Evolutionary conservation across 2,329 filamentous ascomycete genomes (phyloP).

Genomic region (Macrophomina pseudophaseolina): DNA sequence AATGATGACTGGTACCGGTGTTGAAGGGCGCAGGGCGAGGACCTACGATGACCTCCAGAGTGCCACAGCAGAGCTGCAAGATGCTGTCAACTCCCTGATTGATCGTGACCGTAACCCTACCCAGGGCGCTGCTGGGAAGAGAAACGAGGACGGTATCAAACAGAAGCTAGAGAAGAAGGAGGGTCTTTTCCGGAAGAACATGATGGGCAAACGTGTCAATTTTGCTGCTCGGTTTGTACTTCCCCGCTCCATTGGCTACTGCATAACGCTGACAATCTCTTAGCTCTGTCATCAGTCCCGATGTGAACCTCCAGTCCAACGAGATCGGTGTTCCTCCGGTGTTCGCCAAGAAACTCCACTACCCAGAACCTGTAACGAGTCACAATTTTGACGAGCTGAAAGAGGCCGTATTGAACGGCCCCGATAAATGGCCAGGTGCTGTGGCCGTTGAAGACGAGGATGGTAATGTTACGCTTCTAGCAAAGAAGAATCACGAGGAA

Average conservation of each 20-base stretch:
- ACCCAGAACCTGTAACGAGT: slow-evolving; percentile 94
- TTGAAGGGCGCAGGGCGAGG: slow-evolving; percentile 52
- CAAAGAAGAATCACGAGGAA: slow-evolving; percentile 86
- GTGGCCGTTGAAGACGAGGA: slow-evolving; percentile 95
- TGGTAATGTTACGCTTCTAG: slow-evolving; percentile 85
- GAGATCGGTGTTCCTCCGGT: slow-evolving; percentile 99
- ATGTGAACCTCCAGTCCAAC: slow-evolving; percentile 98
- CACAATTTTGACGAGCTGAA: slow-evolving; percentile 97
- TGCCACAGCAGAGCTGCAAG: slow-evolving; percentile 83
- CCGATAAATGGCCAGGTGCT: slow-evolving; percentile 92
- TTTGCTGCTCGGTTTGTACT: slow-evolving; percentile 90
- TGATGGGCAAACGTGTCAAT: slow-evolving; percentile 99
- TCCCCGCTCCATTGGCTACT: too few relatives aligned
- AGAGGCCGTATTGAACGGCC: slow-evolving; percentile 92
- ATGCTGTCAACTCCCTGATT: slow-evolving; percentile 88
- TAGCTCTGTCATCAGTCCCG: slow-evolving; percentile 73
- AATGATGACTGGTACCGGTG: slow-evolving; percentile 58
- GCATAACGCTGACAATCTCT: too few relatives aligned
- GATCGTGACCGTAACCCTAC: slow-evolving; percentile 87
- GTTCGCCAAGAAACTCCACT: slow-evolving; percentile 94
- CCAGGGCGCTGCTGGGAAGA: slow-evolving; percentile 75
- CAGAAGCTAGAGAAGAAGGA: slow-evolving; percentile 99
- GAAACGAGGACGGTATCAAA: slow-evolving; percentile 93
- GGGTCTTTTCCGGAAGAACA: slow-evolving; percentile 96
- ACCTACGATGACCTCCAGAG: slow-evolving; percentile 79